phyloP scores from a whole-genome alignment of 148 eudicot genomes.

The Talinum fruticosum region DNA sequence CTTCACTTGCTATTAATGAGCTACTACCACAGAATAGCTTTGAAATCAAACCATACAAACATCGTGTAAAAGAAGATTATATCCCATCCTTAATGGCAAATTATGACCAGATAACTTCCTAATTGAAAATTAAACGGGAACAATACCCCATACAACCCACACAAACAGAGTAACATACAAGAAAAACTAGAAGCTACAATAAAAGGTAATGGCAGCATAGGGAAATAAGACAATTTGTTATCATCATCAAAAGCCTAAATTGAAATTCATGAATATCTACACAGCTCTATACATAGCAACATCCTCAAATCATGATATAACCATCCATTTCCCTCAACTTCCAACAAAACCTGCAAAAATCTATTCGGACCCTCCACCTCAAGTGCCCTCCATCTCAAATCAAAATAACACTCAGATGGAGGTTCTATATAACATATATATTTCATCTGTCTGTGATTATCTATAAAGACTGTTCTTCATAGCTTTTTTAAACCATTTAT shows the following conservation, averaged over 20 bases:
- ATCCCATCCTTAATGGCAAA: neutral
- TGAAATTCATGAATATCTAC: neutral
- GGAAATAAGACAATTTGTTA: too few species aligned
- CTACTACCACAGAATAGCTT: neutral
- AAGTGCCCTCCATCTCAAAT: neutral
- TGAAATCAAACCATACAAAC: neutral
- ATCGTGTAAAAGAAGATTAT: neutral
- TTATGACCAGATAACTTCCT: neutral
- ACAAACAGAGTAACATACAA: neutral
- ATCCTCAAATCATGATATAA: neutral
- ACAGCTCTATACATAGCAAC: neutral
- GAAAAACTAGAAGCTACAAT: neutral
- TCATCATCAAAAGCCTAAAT: too few species aligned
- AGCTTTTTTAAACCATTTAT: neutral
- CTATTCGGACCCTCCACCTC: neutral
- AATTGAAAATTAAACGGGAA: neutral
- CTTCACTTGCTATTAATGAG: neutral
- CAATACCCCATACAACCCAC: slow-evolving; percentile 7
- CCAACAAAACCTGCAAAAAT: neutral
- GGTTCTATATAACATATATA: neutral
- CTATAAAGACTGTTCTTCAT: neutral
- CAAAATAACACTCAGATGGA: neutral
- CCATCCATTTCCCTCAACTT: neutral
- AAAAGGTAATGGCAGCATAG: too few species aligned
- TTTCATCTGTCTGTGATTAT: neutral